Base-by-base conservation (phyloP, 164 flowering plant genomes). In the Tetracentron sinense region DNA sequence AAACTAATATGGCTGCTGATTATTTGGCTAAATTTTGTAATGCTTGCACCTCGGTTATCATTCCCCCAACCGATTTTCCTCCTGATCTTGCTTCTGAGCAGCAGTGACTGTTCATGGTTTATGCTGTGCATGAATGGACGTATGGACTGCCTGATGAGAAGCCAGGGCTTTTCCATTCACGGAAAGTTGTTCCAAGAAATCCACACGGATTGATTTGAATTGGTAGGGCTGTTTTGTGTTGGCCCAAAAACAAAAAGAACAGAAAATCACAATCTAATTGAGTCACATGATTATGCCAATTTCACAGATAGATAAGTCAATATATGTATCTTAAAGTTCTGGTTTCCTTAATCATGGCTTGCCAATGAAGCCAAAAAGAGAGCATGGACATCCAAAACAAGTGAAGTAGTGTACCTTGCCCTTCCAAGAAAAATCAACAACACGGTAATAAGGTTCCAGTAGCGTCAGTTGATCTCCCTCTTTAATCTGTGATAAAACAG, bases 201-300 rank as follows among this genome's bases (percentile, higher is more conserved):
- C 96, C 67, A 85, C 92, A 15, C 96, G 92, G 26, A 89, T 73
- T 26, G 92, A 85, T 64, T 78, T 84, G 81, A 89, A 92, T 33
- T 75, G 56, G 72, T 92, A 89, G 54, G 1, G 17, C 97, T 91
- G 86, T 22, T 56, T 60, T n/a, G 35, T 21, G 38, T 1, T 6
- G 58, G 4, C 42, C n/a, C n/a, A n/a, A 28, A 10, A 20, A 64
- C 58, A 35, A n/a, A 30, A 19, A 42, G 23, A 48, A 16, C 15
- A 46, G 56, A 55, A 21, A 29, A 25, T 3, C 4, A 0, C 23
- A 42, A 38, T 8, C 14, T 38, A 38, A 38, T 3, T 38, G 44
- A 38, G 44, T 8, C 14, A 38, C 8, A 4, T 38, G 14, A 1
- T 16, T 38, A 38, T 38, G 11, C 14, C 14, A 38, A 12, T 38